phyloP scores from a whole-genome alignment of 148 eudicot genomes.

The Salicornia ramosissima region DNA sequence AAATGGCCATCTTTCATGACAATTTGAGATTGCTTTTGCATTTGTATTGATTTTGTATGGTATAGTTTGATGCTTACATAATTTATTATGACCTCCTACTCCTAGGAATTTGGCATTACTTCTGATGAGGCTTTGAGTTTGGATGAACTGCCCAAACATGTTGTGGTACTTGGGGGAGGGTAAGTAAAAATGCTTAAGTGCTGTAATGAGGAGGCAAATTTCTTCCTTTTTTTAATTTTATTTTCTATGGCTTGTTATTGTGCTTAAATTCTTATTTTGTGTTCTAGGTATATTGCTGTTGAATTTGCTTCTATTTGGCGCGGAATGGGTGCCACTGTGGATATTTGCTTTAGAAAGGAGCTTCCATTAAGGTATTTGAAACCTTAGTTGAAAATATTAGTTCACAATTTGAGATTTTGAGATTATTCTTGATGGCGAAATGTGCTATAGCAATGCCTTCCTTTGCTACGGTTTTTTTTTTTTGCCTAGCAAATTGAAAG shows the following conservation, averaged over 20 bases:
- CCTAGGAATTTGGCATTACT: conserved; percentile 80
- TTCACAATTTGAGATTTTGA: not conserved
- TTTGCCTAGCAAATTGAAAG: not conserved
- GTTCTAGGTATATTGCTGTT: conserved; percentile 88
- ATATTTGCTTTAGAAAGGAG: conserved; percentile 79
- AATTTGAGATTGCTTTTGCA: not conserved
- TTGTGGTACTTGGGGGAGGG: conserved; percentile 95
- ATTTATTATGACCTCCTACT: conserved; percentile 18
- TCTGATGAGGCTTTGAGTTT: conserved; percentile 98
- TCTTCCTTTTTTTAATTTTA: conserved; percentile 4
- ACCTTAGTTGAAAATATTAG: not conserved
- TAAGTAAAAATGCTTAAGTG: conserved; percentile 22
- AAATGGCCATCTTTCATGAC: not conserved
- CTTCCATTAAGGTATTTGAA: conserved; percentile 77
- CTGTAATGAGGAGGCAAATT: not conserved
- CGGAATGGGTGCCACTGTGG: conserved; percentile 89
- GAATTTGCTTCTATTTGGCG: conserved; percentile 99
- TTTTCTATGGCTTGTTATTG: not conserved
- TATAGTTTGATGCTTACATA: conserved; percentile 8
- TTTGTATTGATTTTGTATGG: not conserved
- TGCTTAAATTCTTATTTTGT: conserved; percentile 1
- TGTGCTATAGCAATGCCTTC: not conserved
- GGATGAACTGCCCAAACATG: conserved; percentile 93
- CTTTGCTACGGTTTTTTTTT: not conserved
- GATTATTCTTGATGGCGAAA: not conserved